These are phyloP conservation scores for Hamigera avellanea DNA, from an alignment of 495 filamentous ascomycete species.

Conservation along the genomic window DNA sequence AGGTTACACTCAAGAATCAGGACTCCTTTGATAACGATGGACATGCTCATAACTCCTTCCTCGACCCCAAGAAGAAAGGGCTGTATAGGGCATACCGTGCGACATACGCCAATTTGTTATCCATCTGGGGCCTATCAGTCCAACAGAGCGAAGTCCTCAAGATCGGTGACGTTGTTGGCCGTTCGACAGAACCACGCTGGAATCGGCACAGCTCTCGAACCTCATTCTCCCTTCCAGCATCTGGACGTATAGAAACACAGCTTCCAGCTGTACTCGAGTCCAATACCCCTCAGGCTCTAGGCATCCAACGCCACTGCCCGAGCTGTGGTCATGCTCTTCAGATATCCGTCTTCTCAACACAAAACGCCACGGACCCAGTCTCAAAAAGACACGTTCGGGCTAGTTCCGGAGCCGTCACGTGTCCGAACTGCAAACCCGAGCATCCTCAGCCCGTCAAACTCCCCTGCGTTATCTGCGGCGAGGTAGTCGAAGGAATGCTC, in stretches of 20 bases:
- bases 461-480: slow-evolving; percentile 36
- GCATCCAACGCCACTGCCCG: slow-evolving; percentile 33
- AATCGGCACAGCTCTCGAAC: slow-evolving; percentile 12
- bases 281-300: slow-evolving; percentile 17
- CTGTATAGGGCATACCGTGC: slow-evolving; percentile 62
- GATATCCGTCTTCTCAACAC: slow-evolving; percentile 27
- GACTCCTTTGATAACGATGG: slow-evolving; percentile 68
- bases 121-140: slow-evolving; percentile 68
- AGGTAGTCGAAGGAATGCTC: slow-evolving; percentile 35
- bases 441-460: slow-evolving; percentile 27
- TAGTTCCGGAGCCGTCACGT: no score
- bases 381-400: no score
- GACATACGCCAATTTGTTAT: slow-evolving; percentile 71
- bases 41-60: slow-evolving; percentile 52
- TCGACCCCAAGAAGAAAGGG: slow-evolving; percentile 49
- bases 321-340: slow-evolving; percentile 30
- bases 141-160: slow-evolving; percentile 73
- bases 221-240: slow-evolving; percentile 11
- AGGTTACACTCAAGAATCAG: slow-evolving; percentile 61
- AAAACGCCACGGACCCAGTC: slow-evolving; percentile 6
- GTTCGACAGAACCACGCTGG: slow-evolving; percentile 11
- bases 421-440: slow-evolving; percentile 26
- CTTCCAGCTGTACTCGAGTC: not conserved
- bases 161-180: slow-evolving; percentile 33
- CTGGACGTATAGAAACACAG: slow-evolving; percentile 3